Evolutionary conservation across 441 rosid species (phyloP), one percentile per base, ranked within the genome.

Genomic region (Cnidoscolus chayamansa): DNA sequence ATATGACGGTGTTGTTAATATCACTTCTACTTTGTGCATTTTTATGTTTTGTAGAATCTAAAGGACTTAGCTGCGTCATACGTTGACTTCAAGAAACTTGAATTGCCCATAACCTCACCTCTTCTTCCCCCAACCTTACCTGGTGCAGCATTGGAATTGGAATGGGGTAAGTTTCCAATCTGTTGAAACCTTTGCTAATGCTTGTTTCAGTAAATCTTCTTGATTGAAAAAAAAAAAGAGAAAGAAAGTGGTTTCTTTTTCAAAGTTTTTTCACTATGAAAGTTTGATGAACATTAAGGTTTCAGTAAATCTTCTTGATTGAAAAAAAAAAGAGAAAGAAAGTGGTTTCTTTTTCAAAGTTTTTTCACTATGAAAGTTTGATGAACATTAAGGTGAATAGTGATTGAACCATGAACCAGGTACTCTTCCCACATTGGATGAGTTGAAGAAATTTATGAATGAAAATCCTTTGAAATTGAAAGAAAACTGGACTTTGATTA

Each of bases 161-260:
- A 86, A 64, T 91, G 96, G 95, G 98, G 98, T 91, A 77, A 79
- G 85, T 72, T 68, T 65, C 58, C 57, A 25, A 54, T 76, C 57
- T 68, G 56, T 65, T 31, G 48, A 51, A 48, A 56, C 61, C 65
- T 68, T 53, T 20, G 2, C 67, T 35, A 32, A 54, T 58, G 43
- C 11, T 51, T 75, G 56, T 54, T 19, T 45, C 59, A 8, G 55
- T 13, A 1, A 20, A 16, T 63, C 25, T 59, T 62, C 9, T 15
- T 20, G 20, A 63, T 17, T 7, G 11, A 15, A 15, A 48, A 63
- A 13, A 25, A 3, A 11, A 45, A 43, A 15, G 25, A 45, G 47
- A 32, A 25, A 25, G 40, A 40, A 40, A 40, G 45, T 40, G 45
- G 6, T 20, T 11, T 51, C 10, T 35, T 47, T 54, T 68, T 48